A percentile compares a stretch with the other conserved stretches of the same genome.
Conservation (phyloP, 2,329 filamentous ascomycete species). For the Leptographium galeiforme region DNA sequence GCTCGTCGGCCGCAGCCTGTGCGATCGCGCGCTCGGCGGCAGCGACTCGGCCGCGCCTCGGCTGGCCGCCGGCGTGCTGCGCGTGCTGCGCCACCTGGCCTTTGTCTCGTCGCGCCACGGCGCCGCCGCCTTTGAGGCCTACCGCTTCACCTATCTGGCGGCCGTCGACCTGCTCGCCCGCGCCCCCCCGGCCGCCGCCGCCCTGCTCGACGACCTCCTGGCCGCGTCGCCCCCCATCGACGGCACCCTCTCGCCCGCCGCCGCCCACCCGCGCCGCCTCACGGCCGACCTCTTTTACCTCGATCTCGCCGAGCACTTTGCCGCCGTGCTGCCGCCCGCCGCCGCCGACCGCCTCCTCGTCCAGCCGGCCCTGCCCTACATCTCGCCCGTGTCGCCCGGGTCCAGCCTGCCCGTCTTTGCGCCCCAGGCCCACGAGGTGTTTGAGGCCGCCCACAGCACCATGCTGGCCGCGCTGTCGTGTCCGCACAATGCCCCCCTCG, state of each 20-base stretch:
- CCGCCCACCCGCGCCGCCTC: constrained; percentile 51
- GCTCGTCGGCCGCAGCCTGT: constrained; percentile 49
- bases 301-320: constrained; percentile 73
- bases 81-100: constrained; percentile 62
- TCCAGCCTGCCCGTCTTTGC: constrained; percentile 21
- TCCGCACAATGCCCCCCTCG: constrained; percentile 60
- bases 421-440: constrained; percentile 44
- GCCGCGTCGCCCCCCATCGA: constrained; percentile 24
- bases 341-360: constrained; percentile 62
- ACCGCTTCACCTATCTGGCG: constrained; percentile 70
- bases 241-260: constrained; percentile 34
- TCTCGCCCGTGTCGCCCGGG: constrained; percentile 28
- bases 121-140: constrained; percentile 64
- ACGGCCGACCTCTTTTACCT: constrained; percentile 67
- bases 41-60: constrained; percentile 27
- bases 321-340: constrained; percentile 50
- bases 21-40: constrained; percentile 34
- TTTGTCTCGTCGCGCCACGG: constrained; percentile 69
- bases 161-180: constrained; percentile 69
- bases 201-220: constrained; percentile 52
- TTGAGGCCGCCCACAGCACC: constrained; percentile 77
- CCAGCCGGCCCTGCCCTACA: constrained; percentile 60
- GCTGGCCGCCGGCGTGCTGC: constrained; percentile 58
- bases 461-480: constrained; percentile 69
- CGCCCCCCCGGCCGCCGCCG: constrained; percentile 51